Percentiles rank a stretch among this genome's conserved stretches.
Evolutionary conservation across 1,139 yeast species (phyloP).

Genomic region (Spathaspora sp.): DNA sequence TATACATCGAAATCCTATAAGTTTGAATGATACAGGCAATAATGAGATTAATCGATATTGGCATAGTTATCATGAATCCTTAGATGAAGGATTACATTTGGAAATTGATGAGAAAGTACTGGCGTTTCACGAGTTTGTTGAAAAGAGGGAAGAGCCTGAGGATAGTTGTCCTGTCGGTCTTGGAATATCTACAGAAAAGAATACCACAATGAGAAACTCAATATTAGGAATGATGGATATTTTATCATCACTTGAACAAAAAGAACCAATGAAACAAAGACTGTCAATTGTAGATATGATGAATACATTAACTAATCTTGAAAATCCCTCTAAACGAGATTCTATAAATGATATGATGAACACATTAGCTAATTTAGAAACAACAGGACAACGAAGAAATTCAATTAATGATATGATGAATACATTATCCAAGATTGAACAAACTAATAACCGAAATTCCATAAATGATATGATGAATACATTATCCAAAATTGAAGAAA

Average conservation of each 20-base stretch:
- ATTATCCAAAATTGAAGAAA: slow-evolving; percentile 6
- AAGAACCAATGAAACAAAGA: neutral
- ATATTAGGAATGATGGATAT: slow-evolving; percentile 19
- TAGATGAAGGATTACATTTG: slow-evolving; percentile 27
- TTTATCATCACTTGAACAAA: slow-evolving; percentile 12
- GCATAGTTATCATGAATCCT: slow-evolving; percentile 32
- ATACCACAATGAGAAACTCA: slow-evolving; percentile 1
- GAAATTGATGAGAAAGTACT: slow-evolving; percentile 17
- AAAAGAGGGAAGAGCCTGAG: neutral
- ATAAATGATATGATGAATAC: slow-evolving; percentile 23
- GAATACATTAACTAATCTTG: slow-evolving; percentile 7
- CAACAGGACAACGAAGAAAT: neutral
- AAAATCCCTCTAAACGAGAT: slow-evolving; percentile 17
- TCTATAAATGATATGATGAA: slow-evolving; percentile 29
- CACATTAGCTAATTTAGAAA: slow-evolving; percentile 15
- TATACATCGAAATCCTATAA: slow-evolving; percentile 18
- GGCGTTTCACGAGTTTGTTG: slow-evolving; percentile 17
- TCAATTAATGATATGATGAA: no score
- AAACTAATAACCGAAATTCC: slow-evolving; percentile 20
- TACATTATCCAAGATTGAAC: neutral
- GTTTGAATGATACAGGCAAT: neutral
- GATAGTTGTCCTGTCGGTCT: slow-evolving; percentile 10
- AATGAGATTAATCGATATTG: slow-evolving; percentile 8
- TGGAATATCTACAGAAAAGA: slow-evolving; percentile 7
- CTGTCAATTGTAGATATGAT: slow-evolving; percentile 20